Base-by-base conservation (phyloP, 2,329 filamentous ascomycete species). In the Colletotrichum sp. region DNA sequence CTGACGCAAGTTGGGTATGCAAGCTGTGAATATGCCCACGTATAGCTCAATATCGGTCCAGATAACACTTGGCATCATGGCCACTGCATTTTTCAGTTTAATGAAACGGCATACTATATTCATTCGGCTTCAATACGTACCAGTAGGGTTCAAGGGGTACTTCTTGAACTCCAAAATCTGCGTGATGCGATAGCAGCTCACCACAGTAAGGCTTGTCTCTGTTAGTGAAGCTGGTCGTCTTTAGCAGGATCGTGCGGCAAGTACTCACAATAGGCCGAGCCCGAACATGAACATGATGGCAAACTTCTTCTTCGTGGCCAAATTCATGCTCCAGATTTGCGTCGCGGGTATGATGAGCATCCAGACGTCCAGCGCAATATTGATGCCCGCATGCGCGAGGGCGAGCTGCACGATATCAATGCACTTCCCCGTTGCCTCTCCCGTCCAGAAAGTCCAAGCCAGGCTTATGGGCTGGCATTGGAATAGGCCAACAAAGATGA, bases 1-100 rank as follows among this genome's bases (percentile, higher is more conserved):
- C 14, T 75, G 73, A 10, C 73, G 73, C 14, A 75, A 32, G n/a
- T 52, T 75, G 4, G 73, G 70, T 68, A 75, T 75, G 64, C 70
- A 73, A 2, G 73, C 73, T 1, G 73, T 75, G 28, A 75, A 75
- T 7, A 75, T 12, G 0, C 73, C 73, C 1, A 75, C 73, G 2
- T 75, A 65, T 2, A 75, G 30, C 43, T 75, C 73, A 12, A 75
- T 72, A 4, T 65, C 64, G 18, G 73, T 30, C 73, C 73, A 75
- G 4, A 69, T 48, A 3, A 75, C 57, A 7, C 26, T 60, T 5
- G 70, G 70, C 70, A 75, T 59, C 73, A 75, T 75, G 18, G 70
- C 59, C 2, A 75, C 73, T 75, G 6, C 8, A 1, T 24, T 4
- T 4, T 2, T 16, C 4, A 28, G 2, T 9, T 64, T 7, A 24